Evolutionary conservation across 2,329 filamentous ascomycete species (phyloP), one percentile per base, ranked within the genome.

Genomic region (Microcera coccophila): DNA sequence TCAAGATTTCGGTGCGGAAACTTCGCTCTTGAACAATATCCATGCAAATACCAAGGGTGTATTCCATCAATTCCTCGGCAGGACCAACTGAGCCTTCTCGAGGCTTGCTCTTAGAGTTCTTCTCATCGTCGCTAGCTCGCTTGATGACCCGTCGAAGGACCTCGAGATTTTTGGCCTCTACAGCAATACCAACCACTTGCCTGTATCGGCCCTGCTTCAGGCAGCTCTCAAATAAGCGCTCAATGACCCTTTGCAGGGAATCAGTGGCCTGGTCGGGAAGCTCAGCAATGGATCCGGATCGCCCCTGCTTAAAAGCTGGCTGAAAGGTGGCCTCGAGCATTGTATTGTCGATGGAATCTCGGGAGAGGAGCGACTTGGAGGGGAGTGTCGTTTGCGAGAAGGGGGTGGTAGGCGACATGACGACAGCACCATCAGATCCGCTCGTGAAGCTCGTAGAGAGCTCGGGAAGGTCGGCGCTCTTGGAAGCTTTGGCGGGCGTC

Each of bases 31-130:
- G 93, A 15, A 98, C 90, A 47, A 97, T 85, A 49, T 94, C 90
- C 89, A 98, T 95, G 74, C 91, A 96, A 54, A 98, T 94, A 55
- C 90, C 83, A 48, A 98, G 71, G 16, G 93, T 86, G 61, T 98
- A 98, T 56, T 98, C 93, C 84, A 98, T 93, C 44, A 98, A 71
- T 63, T 97, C 91, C 62, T 97, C 90, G 15, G 89, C 85, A 20
- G 84, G 80, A 3, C 79, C 76, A 37, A 73, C 67, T 10, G 66
- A 64, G 33, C 71, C 68, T 17, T 76, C 75, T 26, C 70, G 67
- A 4, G 68, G 39, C 51, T 82, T 79, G 4, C 71, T 66, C 62
- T 84, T 81, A 55, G 77, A 73, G 41, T 79, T 77, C 69, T 86
- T 89, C 67, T 90, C 88, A 52, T 94, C 89, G 38, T 90, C 82